A percentile compares a stretch with the other conserved stretches of the same genome.
These are phyloP conservation scores for Aphanoascus verrucosus DNA, from an alignment of 2,329 filamentous ascomycete species.

Conservation along the genomic window DNA sequence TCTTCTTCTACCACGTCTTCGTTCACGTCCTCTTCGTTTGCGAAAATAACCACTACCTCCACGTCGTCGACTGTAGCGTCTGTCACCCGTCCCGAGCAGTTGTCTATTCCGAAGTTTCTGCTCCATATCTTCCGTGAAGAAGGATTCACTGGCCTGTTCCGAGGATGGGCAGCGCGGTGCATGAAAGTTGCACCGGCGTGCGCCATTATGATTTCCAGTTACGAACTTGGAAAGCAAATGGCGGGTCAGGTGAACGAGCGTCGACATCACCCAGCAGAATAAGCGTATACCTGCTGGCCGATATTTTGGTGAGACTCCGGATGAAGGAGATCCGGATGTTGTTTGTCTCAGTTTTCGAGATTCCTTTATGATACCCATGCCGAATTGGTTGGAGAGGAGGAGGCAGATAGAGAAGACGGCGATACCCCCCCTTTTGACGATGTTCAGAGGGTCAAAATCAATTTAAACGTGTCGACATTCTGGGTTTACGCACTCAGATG, in stretches of 20 bases:
- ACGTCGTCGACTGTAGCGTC: slow-evolving; percentile 1
- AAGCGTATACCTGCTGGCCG: neutral
- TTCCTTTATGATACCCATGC: too few species aligned
- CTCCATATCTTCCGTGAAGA: slow-evolving; percentile 84
- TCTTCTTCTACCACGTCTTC: slow-evolving; percentile 10
- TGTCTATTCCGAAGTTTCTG: slow-evolving; percentile 71
- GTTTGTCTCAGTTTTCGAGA: neutral
- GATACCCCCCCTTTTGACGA: neutral
- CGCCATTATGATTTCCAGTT: slow-evolving; percentile 98
- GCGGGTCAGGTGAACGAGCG: slow-evolving; percentile 62
- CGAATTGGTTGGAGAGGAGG: neutral
- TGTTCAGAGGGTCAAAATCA: neutral
- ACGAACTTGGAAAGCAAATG: slow-evolving; percentile 87
- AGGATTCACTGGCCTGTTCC: slow-evolving; percentile 71
- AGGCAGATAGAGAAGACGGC: neutral
- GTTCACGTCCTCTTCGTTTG: slow-evolving; percentile 13
- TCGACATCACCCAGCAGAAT: slow-evolving; percentile 1
- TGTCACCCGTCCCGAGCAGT: slow-evolving; percentile 53
- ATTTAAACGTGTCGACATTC: too few species aligned
- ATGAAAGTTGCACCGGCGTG: slow-evolving; percentile 93
- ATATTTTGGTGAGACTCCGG: neutral
- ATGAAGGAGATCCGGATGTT: too few species aligned
- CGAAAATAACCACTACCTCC: slow-evolving; percentile 2
- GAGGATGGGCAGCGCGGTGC: slow-evolving; percentile 80
- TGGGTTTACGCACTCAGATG: too few species aligned